A percentile compares a stretch with the other conserved stretches of the same genome.
These are phyloP conservation scores for fission yeast (Schizosaccharomyces pombe) DNA, from an alignment of 805 yeast genomes.

Conservation along the genomic window DNA sequence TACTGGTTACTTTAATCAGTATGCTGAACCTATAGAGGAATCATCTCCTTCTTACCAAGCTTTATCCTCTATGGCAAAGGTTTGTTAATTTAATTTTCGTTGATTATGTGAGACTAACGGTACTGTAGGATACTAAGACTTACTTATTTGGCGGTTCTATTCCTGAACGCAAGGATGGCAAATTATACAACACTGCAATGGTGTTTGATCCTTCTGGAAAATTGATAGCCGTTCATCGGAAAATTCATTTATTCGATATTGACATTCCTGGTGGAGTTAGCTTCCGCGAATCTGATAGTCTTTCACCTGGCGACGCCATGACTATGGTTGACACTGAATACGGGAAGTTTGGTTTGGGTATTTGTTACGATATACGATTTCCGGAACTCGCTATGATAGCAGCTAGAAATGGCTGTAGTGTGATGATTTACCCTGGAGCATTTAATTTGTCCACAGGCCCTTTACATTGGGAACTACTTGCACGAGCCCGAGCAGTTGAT, in stretches of 20 bases:
- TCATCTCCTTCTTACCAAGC: conserved; percentile 25
- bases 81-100: not conserved
- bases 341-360: conserved; percentile 53
- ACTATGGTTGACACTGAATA: conserved; percentile 48
- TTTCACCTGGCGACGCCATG: conserved; percentile 60
- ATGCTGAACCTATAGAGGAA: conserved; percentile 51
- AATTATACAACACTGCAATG: conserved; percentile 48
- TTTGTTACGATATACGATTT: conserved; percentile 74
- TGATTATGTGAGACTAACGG: not conserved
- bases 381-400: conserved; percentile 64
- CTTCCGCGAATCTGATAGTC: conserved; percentile 55
- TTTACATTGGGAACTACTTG: conserved; percentile 71
- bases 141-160: conserved; percentile 75
- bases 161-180: conserved; percentile 47
- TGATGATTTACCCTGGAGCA: conserved; percentile 72
- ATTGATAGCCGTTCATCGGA: conserved; percentile 69
- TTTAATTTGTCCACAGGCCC: conserved; percentile 80
- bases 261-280: conserved; percentile 79
- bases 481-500: conserved; percentile 67
- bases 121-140: conserved; percentile 21
- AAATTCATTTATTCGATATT: conserved; percentile 76
- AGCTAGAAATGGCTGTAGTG: conserved; percentile 35
- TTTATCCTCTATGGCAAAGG: conserved; percentile 41
- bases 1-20: conserved; percentile 61
- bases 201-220: conserved; percentile 52